Evolutionary conservation across 1,284 basidiomycete genomes (phyloP).

Genomic region (Neotropicomus parvogracilis): DNA sequence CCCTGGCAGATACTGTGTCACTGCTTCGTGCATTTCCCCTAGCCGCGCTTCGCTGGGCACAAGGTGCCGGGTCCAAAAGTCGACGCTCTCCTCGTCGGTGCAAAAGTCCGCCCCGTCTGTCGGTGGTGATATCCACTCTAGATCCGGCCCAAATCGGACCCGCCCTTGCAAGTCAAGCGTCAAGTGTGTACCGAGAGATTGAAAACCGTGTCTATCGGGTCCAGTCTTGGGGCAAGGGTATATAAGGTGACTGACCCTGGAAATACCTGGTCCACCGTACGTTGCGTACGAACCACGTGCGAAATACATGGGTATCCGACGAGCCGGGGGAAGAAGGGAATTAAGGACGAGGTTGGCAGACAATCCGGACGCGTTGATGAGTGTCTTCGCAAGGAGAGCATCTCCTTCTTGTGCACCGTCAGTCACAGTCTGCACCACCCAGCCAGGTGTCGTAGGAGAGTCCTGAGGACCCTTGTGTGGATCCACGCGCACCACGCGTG

Average conservation of each 20-base stretch:
- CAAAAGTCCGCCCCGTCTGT: constrained; percentile 30
- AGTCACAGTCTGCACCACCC: constrained; percentile 69
- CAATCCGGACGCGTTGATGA: constrained; percentile 89
- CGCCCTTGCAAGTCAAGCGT: constrained; percentile 87
- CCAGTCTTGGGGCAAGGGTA: constrained; percentile 82
- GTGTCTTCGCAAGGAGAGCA: constrained; percentile 74
- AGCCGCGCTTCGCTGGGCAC: constrained; percentile 64
- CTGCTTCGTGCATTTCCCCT: constrained; percentile 62
- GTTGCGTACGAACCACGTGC: constrained; percentile 84
- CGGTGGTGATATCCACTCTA: constrained; percentile 77
- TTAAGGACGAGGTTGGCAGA: constrained; percentile 72
- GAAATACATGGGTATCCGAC: constrained; percentile 68
- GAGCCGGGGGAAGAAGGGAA: constrained; percentile 54
- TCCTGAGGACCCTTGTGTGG: constrained; percentile 36
- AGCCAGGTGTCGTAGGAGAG: constrained; percentile 44
- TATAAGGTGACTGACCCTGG: constrained; percentile 70
- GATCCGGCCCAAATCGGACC: constrained; percentile 90
- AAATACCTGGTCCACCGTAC: constrained; percentile 75
- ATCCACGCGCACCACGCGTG: constrained; percentile 87
- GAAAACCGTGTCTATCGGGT: constrained; percentile 57
- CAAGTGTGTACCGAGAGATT: constrained; percentile 86
- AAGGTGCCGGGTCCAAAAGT: constrained; percentile 77
- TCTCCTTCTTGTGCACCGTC: constrained; percentile 50
- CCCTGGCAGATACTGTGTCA: constrained; percentile 72
- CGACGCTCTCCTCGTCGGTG: constrained; percentile 45